Base-by-base conservation (phyloP, 2,329 filamentous ascomycete species). In the Coleophoma eucalyptorum region DNA sequence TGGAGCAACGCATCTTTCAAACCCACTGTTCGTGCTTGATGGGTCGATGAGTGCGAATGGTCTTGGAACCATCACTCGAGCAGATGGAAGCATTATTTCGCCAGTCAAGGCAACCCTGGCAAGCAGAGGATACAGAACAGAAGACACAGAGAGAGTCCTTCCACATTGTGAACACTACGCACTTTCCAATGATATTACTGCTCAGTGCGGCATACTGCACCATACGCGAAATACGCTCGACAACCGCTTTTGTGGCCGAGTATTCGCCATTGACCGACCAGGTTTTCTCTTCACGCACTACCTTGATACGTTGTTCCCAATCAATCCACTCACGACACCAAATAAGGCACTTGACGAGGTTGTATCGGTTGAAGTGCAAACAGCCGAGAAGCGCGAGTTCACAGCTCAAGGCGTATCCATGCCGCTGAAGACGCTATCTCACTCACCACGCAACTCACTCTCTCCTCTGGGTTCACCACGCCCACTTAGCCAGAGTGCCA, bases 1-100 rank as follows among this genome's bases (percentile, higher is more conserved):
- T 48, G 87, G 86, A 0, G 85, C 87, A 1, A 89, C 89, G 58
- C 87, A 90, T 66, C 90, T 89, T 71, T 90, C 89, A 66, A 89
- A 89, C 57, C 87, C 87, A 0, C 76, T 80, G 54, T 33, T 50
- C 15, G 35, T 43, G 5, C 20, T 50, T 15, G 44, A 50, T 13
- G 41, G 43, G 15, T 21, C 37, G 18, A 31, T 43, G 20, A 33
- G 40, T 21, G 40, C 31, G 32, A 19, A 49, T 35, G 40, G 21
- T 19, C 12, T 43, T 35, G 40, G 21, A 35, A 16, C 31, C 4
- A 43, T 45, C 10, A 44, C 41, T 15, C 19, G 40, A 15, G 26
- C 31, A 8, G 48, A 50, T 21, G 48, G 48, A 5, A 35, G 26
- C 16, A 38, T 45, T 12, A 42, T 40, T 13, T 37, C 41, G 18